These are phyloP conservation scores for Schizopora paradoxa DNA, from an alignment of 1,284 basidiomycete species.

Conservation along the genomic window DNA sequence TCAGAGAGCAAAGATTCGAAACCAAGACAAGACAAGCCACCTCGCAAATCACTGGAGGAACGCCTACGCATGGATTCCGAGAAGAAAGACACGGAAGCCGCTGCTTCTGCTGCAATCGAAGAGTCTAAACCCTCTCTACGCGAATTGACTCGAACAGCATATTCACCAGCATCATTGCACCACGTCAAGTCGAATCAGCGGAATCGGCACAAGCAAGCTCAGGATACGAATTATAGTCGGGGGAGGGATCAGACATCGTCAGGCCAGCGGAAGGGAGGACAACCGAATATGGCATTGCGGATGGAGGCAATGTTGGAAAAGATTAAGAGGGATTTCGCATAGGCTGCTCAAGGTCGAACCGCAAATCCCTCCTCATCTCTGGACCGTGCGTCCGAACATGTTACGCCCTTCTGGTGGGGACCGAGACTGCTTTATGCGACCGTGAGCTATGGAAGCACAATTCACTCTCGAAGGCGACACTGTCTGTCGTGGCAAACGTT, in stretches of 20 bases:
- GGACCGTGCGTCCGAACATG: no score
- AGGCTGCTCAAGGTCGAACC: slow-evolving; percentile 16
- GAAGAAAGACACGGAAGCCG: not conserved
- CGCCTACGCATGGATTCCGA: not conserved
- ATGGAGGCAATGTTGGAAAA: slow-evolving; percentile 76
- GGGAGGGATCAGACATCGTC: slow-evolving; percentile 20
- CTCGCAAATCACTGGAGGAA: no score
- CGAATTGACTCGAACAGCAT: slow-evolving; percentile 56
- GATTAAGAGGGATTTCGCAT: slow-evolving; percentile 56
- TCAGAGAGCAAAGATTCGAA: not conserved
- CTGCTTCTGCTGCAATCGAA: slow-evolving; percentile 9
- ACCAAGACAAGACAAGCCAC: no score
- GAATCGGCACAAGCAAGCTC: slow-evolving; percentile 24
- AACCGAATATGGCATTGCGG: slow-evolving; percentile 74
- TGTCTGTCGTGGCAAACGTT: no score
- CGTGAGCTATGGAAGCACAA: no score
- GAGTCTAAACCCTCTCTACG: slow-evolving; percentile 37
- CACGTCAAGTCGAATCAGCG: slow-evolving; percentile 48
- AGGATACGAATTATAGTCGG: not conserved
- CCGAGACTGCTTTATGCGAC: no score
- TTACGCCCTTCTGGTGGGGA: no score
- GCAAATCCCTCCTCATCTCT: no score
- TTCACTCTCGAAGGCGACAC: no score
- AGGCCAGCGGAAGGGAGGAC: no score
- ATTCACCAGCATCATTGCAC: slow-evolving; percentile 51